Percentiles rank a stretch among this genome's conserved stretches.
Evolutionary conservation across 2,329 filamentous ascomycete genomes (phyloP).

Genomic region (Sclerotinia nivalis): DNA sequence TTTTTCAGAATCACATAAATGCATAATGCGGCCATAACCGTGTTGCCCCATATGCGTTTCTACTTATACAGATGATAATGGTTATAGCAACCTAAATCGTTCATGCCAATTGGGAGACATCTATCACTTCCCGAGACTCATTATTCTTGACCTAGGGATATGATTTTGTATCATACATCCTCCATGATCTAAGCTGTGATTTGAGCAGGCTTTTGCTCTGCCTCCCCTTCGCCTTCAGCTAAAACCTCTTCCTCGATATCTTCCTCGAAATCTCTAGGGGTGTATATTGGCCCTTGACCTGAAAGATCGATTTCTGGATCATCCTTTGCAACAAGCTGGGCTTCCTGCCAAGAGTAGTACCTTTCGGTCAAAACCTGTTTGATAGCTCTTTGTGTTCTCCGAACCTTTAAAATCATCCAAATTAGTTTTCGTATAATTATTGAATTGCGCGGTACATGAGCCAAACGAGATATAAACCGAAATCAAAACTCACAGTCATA

Average conservation of each 20-base stretch:
- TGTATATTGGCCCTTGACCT: constrained; percentile 38
- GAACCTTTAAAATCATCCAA: constrained; percentile 55
- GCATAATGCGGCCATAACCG: constrained; percentile 13
- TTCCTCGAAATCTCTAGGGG: constrained; percentile 33
- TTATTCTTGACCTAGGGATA: constrained; percentile 11
- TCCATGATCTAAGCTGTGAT: constrained; percentile 13
- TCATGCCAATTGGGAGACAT: constrained; percentile 13
- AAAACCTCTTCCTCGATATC: constrained; percentile 39
- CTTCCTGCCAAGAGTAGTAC: constrained; percentile 85
- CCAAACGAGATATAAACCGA: constrained; percentile 7
- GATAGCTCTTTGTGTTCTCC: constrained; percentile 76
- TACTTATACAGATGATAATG: constrained; percentile 24
- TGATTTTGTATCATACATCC: constrained; percentile 9
- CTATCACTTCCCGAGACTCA: constrained; percentile 1
- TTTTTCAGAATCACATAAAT: constrained; percentile 15
- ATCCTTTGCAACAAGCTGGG: constrained; percentile 61
- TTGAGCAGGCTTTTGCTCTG: constrained; percentile 7
- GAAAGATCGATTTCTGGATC: constrained; percentile 64
- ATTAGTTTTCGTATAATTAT: constrained; percentile 6
- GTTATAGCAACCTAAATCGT: constrained; percentile 5
- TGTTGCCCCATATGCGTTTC: constrained; percentile 20
- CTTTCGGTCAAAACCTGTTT: constrained; percentile 84
- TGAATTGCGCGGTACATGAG: constrained; percentile 6
- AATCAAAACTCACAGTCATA: constrained; percentile 56
- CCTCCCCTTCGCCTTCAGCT: constrained; percentile 6